Conservation (phyloP, 352 stramenopile genomes). For the Phytophthora hibernalis region DNA sequence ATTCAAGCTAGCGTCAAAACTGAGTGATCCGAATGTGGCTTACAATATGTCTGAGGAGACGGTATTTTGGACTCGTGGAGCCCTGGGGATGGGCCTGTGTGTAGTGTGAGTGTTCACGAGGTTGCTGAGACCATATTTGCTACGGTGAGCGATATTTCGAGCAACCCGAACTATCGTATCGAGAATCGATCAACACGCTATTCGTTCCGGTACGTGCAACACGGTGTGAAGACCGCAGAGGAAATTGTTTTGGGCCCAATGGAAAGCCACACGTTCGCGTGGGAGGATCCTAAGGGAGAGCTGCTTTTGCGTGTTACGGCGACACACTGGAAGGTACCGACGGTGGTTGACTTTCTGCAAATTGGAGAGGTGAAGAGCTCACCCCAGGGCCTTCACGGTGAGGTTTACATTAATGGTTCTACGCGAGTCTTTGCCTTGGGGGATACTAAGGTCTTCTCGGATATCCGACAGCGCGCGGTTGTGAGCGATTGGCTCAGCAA, state of each 20-base stretch:
- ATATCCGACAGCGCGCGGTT: constrained; percentile 60
- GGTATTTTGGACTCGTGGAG: constrained; percentile 75
- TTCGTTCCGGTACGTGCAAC: constrained; percentile 81
- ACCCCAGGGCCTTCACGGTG: constrained; percentile 64
- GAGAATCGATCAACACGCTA: constrained; percentile 84
- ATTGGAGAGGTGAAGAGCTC: constrained; percentile 69
- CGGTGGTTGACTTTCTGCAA: constrained; percentile 76
- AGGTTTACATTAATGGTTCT: constrained; percentile 88
- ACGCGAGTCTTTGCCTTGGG: constrained; percentile 85
- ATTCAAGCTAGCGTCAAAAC: constrained; percentile 47
- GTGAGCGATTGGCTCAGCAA: constrained; percentile 81
- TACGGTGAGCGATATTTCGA: constrained; percentile 74
- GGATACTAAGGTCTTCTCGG: constrained; percentile 68
- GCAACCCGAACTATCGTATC: constrained; percentile 77
- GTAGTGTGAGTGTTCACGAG: constrained; percentile 68
- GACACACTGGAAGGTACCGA: constrained; percentile 72
- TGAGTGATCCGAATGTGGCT: constrained; percentile 51
- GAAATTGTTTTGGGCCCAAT: constrained; percentile 74
- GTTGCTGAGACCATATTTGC: constrained; percentile 76
- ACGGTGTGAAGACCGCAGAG: constrained; percentile 61
- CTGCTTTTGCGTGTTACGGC: constrained; percentile 68
- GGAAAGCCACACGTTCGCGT: constrained; percentile 83
- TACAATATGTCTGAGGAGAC: constrained; percentile 56
- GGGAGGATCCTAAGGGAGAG: constrained; percentile 73
- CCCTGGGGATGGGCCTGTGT: constrained; percentile 74